phyloP scores from a whole-genome alignment of 2,329 filamentous ascomycete species.

The Aspergillus ibericus region DNA sequence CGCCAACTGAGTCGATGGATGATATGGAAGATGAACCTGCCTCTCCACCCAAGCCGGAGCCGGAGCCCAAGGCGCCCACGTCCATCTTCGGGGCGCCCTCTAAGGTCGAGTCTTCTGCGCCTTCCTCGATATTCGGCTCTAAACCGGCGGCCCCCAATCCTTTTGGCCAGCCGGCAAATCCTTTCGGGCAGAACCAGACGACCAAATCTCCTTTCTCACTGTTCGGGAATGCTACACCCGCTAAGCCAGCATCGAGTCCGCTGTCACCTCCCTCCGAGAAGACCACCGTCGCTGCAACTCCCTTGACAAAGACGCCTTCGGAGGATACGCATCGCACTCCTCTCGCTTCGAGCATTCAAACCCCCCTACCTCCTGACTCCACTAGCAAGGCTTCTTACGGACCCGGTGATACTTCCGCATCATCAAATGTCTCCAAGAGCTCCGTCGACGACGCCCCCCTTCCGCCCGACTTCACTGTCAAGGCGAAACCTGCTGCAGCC shows the following conservation, averaged over 20 bases:
- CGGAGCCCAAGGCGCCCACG: slow-evolving; percentile 17
- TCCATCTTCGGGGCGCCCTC: slow-evolving; percentile 31
- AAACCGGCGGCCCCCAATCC: neutral
- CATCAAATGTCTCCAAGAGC: slow-evolving; percentile 43
- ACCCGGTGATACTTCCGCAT: slow-evolving; percentile 51
- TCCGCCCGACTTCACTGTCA: slow-evolving; percentile 31
- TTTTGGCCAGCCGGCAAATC: slow-evolving; percentile 9
- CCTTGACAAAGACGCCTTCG: slow-evolving; percentile 36
- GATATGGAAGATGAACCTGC: slow-evolving; percentile 33
- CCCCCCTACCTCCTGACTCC: slow-evolving; percentile 49
- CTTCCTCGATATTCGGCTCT: slow-evolving; percentile 22
- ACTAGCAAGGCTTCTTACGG: slow-evolving; percentile 49
- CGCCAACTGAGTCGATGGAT: slow-evolving; percentile 40
- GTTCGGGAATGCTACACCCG: slow-evolving; percentile 26
- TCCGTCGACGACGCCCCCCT: slow-evolving; percentile 44
- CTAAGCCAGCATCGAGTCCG: slow-evolving; percentile 29
- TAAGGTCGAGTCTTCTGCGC: slow-evolving; percentile 23
- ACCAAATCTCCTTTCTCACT: slow-evolving; percentile 34
- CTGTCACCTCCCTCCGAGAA: slow-evolving; percentile 36
- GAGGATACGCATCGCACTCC: slow-evolving; percentile 33
- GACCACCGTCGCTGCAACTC: slow-evolving; percentile 27
- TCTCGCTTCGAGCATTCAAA: slow-evolving; percentile 22
- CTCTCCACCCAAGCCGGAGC: slow-evolving; percentile 25
- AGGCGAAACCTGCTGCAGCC: slow-evolving; percentile 18
- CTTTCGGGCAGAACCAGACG: slow-evolving; percentile 25